Percentiles rank a stretch among this genome's conserved stretches.
Conservation (phyloP, 192 early-diverging fungal genomes). For the Spizellomyces sp. region DNA sequence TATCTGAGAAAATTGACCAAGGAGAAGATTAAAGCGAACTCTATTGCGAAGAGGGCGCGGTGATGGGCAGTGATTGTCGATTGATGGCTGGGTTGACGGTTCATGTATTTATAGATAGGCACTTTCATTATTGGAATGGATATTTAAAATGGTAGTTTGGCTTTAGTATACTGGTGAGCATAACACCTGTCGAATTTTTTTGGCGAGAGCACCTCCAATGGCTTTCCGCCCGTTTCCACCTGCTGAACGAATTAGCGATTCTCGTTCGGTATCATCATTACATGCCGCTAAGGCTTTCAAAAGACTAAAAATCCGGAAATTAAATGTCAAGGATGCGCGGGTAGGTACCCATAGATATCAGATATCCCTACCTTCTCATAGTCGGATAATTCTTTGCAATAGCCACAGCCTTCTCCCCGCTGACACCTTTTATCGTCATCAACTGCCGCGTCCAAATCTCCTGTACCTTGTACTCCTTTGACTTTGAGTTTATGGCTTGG, state of each 20-base stretch:
- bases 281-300: constrained; percentile 47
- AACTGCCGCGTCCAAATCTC: constrained; percentile 86
- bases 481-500: constrained; percentile 72
- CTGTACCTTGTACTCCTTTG: constrained; percentile 62
- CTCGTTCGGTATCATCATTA: constrained; percentile 44
- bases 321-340: background rate
- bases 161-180: background rate
- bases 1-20: constrained; percentile 45
- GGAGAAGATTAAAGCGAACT: constrained; percentile 46
- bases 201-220: constrained; percentile 37
- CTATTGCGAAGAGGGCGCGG: constrained; percentile 33
- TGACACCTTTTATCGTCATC: constrained; percentile 81
- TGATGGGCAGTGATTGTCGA: background rate
- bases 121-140: too few relatives aligned
- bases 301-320: constrained; percentile 34
- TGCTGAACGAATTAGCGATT: constrained; percentile 49
- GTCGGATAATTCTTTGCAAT: constrained; percentile 74
- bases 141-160: too few relatives aligned
- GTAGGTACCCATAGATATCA: background rate
- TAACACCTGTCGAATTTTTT: constrained; percentile 29
- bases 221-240: constrained; percentile 39
- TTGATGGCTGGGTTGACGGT: too few relatives aligned
- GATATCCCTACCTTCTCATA: constrained; percentile 41
- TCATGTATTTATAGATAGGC: too few relatives aligned
- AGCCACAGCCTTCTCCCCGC: constrained; percentile 80